Conservation (phyloP, 2,329 filamentous ascomycete genomes). For the Basipetospora chlamydospora region DNA sequence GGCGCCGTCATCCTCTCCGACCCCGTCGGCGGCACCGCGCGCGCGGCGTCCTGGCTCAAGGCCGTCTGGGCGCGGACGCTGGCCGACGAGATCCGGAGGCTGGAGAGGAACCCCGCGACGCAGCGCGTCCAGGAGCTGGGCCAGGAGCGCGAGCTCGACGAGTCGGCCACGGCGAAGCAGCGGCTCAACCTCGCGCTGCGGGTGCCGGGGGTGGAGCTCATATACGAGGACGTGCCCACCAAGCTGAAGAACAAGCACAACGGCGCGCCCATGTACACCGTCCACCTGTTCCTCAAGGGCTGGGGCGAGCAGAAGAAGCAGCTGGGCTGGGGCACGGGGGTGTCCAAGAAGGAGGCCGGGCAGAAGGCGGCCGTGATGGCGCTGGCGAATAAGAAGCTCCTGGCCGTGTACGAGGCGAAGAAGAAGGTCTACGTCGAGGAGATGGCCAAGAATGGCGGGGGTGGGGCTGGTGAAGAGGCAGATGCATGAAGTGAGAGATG, state of each 20-base stretch:
- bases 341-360: conserved; percentile 56
- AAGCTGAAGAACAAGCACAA: conserved; percentile 37
- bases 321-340: conserved; percentile 48
- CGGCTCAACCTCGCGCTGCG: conserved; percentile 44
- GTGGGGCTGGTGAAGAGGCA: background rate
- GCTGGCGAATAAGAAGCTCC: conserved; percentile 51
- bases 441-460: background rate
- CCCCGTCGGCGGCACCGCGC: conserved; percentile 42
- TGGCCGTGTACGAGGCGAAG: conserved; percentile 32
- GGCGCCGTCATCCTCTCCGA: conserved; percentile 63
- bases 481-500: background rate
- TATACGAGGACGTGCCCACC: conserved; percentile 44
- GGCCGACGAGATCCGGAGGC: conserved; percentile 33
- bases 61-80: conserved; percentile 58
- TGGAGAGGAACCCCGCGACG: conserved; percentile 17
- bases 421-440: conserved; percentile 27
- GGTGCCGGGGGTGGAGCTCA: conserved; percentile 41
- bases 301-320: conserved; percentile 51
- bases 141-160: conserved; percentile 1
- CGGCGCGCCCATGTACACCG: conserved; percentile 42
- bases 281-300: conserved; percentile 52
- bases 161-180: conserved; percentile 7
- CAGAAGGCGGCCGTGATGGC: conserved; percentile 50
- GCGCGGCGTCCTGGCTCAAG: conserved; percentile 57
- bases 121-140: conserved; percentile 10